Evolutionary conservation across 2,329 filamentous ascomycete species (phyloP), one percentile per base, ranked within the genome.

Genomic region (Xylaria multiplex): DNA sequence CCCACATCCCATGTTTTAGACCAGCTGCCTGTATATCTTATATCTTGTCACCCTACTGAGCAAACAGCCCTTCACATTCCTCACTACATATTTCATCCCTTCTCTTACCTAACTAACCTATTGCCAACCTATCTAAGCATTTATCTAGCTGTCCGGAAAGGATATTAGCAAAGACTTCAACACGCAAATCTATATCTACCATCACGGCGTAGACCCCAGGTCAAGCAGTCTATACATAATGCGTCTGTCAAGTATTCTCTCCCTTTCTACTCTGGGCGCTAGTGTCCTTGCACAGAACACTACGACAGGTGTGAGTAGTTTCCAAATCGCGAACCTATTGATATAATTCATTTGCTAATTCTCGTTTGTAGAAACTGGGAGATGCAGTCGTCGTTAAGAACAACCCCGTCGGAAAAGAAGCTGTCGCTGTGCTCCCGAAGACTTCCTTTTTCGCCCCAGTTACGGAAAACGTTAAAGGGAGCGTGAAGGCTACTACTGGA

Each of bases 321-420:
- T 35, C n/a, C 55, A 22, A 48, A 13, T 50, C 13, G 11, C 22
- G 24, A 45, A n/a, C 42, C 6, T 30, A 46, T 16, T 30, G 5
- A 52, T 14, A 13, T 3, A 16, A 16, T n/a, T 22, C 48, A 6
- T 32, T 53, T 61, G 37, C 65, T 75, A 53, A 76, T 70, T 43
- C 54, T 24, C 9, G 3, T 7, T 13, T 56, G 61, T 61, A 81
- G 79, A 43, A 78, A 62, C 77, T 82, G 16, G 81, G 80, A 59
- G 81, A 87, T 71, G 88, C 89, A 50, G 77, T 81, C 9, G 75
- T 83, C 46, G 81, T 86, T 19, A 77, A 74, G 16, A 80, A 85
- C 78, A 92, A 92, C 79, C 85, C 88, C 1, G 65, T 76, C 3
- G 84, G 84, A 40, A 77, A 81, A 32, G 75, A 80, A 37, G 91